Evolutionary conservation across 2,329 filamentous ascomycete genomes (phyloP).

Genomic region (Trichoderma koningii): DNA sequence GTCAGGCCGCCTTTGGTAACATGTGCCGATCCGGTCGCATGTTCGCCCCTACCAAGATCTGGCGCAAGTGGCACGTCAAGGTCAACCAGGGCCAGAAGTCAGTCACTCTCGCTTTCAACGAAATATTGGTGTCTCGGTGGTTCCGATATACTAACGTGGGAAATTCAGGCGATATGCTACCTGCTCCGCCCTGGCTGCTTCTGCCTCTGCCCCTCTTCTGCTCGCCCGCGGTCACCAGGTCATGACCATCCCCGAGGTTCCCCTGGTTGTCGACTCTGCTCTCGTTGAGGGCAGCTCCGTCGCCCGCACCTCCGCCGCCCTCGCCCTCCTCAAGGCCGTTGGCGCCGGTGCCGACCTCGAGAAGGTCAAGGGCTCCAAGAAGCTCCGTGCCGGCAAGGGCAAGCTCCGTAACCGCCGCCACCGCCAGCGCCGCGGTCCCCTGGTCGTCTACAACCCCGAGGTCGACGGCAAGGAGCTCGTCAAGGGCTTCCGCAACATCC

Average conservation of each 20-base stretch:
- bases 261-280: slow-evolving; percentile 90
- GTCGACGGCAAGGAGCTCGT: slow-evolving; percentile 93
- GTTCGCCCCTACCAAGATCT: slow-evolving; percentile 99
- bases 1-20: slow-evolving; percentile 99
- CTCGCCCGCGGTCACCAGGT: slow-evolving; percentile 97
- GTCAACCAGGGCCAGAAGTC: slow-evolving; percentile 98
- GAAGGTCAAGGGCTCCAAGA: slow-evolving; percentile 96
- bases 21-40: slow-evolving; percentile 99
- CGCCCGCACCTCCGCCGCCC: slow-evolving; percentile 84
- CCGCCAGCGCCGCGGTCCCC: slow-evolving; percentile 95
- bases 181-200: slow-evolving; percentile 94
- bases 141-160: slow-evolving; percentile 31
- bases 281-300: slow-evolving; percentile 78
- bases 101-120: slow-evolving; percentile 39
- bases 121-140: neutral
- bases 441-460: slow-evolving; percentile 96
- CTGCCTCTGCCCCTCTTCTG: slow-evolving; percentile 90
- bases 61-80: slow-evolving; percentile 99
- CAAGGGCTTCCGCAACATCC: slow-evolving; percentile 96
- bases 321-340: slow-evolving; percentile 84
- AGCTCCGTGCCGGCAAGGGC: slow-evolving; percentile 97
- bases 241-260: slow-evolving; percentile 89
- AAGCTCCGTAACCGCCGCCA: slow-evolving; percentile 96
- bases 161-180: slow-evolving; percentile 84
- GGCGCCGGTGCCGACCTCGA: slow-evolving; percentile 88